Evolutionary conservation across 345 rosid species (phyloP), one percentile per base, ranked within the genome.

Genomic region (Mallotus nudiflorus): DNA sequence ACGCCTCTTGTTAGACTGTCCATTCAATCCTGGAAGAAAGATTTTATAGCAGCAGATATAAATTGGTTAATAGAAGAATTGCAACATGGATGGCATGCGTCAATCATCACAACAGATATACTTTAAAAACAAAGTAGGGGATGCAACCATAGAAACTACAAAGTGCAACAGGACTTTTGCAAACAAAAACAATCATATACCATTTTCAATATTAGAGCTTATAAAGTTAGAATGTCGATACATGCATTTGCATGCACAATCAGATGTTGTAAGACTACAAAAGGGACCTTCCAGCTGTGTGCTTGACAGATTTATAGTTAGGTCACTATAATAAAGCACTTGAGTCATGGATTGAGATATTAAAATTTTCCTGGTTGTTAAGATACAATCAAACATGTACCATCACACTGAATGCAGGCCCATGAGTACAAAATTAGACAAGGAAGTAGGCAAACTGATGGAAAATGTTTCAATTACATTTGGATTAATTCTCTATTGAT

Each of bases 1-100:
- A 67, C 77, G 85, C 86, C 97, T 86, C 76, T 31, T 88, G 77
- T 85, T 90, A n/a, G 99, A 89, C 70, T 77, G 88, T 68, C 97
- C 97, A 78, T 88, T 90, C 54, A 92, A 77, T 55, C 91, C 96
- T 95, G 80, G 69, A 68, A 60, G 14, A 25, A 51, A 66, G 5
- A 14, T 50, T 5, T 53, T 16, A 60, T 12, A 61, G 54, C 6
- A 5, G 39, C 14, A 11, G 35, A 22, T 27, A 45, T n/a, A 49
- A 45, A 22, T 39, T 33, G 28, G 65, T 33, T 31, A 27, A 27
- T 13, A 59, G 25, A 6, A 2, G 44, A 75, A 37, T 57, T 40
- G 71, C 31, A 50, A 29, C 10, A 64, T 45, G 28, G 37, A 42
- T 54, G 62, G 40, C 48, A n/a, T 42, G 4, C 19, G 2, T 57